Percentiles rank a stretch among this genome's conserved stretches.
Evolutionary conservation across 148 eudicot species (phyloP).

Genomic region (Vaccinium myrtillus): DNA sequence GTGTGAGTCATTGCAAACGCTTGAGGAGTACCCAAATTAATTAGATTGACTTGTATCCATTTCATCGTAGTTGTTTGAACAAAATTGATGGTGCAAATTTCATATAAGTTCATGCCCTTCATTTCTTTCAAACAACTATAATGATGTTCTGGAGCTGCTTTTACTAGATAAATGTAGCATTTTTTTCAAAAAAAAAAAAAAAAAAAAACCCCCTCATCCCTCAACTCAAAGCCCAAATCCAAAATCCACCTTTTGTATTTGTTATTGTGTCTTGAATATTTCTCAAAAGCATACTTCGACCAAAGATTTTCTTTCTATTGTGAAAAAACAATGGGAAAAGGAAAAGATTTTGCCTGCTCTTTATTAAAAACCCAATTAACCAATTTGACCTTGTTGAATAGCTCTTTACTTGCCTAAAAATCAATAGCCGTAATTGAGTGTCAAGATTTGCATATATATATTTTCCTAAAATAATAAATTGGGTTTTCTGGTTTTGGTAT

Average conservation of each 20-base stretch:
- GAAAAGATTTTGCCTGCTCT: not conserved
- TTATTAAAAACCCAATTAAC: not conserved
- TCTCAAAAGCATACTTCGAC: no score
- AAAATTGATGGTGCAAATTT: no score
- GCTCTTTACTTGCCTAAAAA: constrained; percentile 7
- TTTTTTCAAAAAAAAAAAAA: no score
- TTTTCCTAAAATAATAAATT: constrained; percentile 9
- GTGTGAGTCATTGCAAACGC: not conserved
- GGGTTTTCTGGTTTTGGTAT: not conserved
- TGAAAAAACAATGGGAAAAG: not conserved
- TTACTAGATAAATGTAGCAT: not conserved
- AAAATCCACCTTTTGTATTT: not conserved
- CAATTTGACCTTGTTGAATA: not conserved
- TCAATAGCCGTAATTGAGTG: not conserved
- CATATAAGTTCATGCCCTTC: not conserved
- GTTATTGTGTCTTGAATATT: no score
- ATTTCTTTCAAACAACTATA: no score
- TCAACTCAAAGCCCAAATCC: not conserved
- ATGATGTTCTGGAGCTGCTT: not conserved
- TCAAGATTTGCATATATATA: constrained; percentile 6
- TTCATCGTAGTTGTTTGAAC: not conserved
- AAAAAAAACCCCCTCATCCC: not conserved
- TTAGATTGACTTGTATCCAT: not conserved
- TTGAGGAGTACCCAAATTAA: not conserved
- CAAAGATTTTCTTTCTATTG: not conserved